Base-by-base conservation (phyloP, 1,284 basidiomycete species). In the Marasmius sp. region DNA sequence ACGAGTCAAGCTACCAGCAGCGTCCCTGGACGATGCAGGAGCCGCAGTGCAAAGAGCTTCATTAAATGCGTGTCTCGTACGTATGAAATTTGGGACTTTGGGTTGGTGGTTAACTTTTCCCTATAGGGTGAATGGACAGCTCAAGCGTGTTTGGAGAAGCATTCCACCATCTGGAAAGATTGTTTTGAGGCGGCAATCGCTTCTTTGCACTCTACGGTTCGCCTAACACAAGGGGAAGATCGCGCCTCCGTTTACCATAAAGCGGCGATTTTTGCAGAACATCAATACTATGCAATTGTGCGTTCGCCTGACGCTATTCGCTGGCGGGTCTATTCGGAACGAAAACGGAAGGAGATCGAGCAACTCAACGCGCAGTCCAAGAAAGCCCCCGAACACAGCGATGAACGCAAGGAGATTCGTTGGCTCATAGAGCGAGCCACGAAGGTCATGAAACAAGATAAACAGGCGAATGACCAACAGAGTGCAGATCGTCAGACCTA, bases 251-350 rank as follows among this genome's bases (percentile, higher is more conserved):
- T 98, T 36, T 93, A 85, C 68, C 88, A 92, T 67, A 85, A 92
- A 66, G 97, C 88, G 71, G 97, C 96, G 0, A 80, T 85, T 22
- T 98, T 98, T 70, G 91, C 95, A 0, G 94, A 98, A 70, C 81
- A 84, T 7, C 95, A 98, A 68, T 95, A 94, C 69, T 85, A 89
- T 61, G 77, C 85, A 1, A 82, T 92, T 47, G 73, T 82, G 22
- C 84, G 83, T 61, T 92, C 93, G 0, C 85, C 91, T 0, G 94
- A 97, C 65, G 82, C 85, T 2, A 73, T 89, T 47, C 80, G 91
- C 57, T 85, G 88, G 73, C 89, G 86, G 68, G 77, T 89, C 0
- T 93, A 93, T 67, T 81, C 86, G n/a, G 87, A 90, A 56, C 84
- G 89, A 47, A 92, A 92, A 73, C 80, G 71, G 34, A 79, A 85